These are phyloP conservation scores for Chrysanthemum lavandulifolium DNA, from an alignment of 129 eudicot species.

Conservation along the genomic window DNA sequence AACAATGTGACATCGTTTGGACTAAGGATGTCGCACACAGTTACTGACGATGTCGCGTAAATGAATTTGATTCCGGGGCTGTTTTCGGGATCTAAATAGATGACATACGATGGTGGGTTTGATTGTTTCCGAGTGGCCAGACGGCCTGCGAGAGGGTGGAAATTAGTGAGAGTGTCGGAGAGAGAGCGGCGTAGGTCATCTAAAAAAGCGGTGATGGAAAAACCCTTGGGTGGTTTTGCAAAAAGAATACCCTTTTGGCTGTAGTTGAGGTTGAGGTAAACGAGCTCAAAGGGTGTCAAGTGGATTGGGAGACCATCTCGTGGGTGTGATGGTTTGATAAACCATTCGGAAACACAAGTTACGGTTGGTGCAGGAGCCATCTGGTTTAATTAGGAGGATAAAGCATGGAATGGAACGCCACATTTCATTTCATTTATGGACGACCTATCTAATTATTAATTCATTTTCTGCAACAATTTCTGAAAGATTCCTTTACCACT, in stretches of 20 bases:
- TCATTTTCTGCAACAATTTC: too few species aligned
- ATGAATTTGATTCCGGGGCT: slow-evolving; percentile 10
- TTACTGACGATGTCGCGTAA: slow-evolving; percentile 32
- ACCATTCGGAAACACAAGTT: slow-evolving; percentile 35
- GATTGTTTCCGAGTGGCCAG: slow-evolving; percentile 35
- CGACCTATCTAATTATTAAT: background rate
- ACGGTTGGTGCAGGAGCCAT: slow-evolving; percentile 6
- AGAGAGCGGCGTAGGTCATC: slow-evolving; percentile 42
- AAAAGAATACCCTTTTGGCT: slow-evolving; percentile 57
- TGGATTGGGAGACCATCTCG: background rate
- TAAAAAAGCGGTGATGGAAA: slow-evolving; percentile 18
- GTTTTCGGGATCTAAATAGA: slow-evolving; percentile 31
- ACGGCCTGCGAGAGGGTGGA: slow-evolving; percentile 14
- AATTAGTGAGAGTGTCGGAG: slow-evolving; percentile 44
- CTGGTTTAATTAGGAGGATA: too few species aligned
- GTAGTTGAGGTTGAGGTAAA: slow-evolving; percentile 29
- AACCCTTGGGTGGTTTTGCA: slow-evolving; percentile 23
- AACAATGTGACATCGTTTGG: slow-evolving; percentile 31
- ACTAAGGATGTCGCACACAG: slow-evolving; percentile 31
- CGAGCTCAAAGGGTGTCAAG: slow-evolving; percentile 47
- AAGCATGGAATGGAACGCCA: background rate
- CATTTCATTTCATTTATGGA: background rate
- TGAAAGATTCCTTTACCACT: too few species aligned
- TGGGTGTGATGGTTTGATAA: slow-evolving; percentile 29
- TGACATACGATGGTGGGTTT: slow-evolving; percentile 30